Percentiles rank a stretch among this genome's conserved stretches.
phyloP scores from a whole-genome alignment of 257 asterid genomes.

The Mentha longifolia region DNA sequence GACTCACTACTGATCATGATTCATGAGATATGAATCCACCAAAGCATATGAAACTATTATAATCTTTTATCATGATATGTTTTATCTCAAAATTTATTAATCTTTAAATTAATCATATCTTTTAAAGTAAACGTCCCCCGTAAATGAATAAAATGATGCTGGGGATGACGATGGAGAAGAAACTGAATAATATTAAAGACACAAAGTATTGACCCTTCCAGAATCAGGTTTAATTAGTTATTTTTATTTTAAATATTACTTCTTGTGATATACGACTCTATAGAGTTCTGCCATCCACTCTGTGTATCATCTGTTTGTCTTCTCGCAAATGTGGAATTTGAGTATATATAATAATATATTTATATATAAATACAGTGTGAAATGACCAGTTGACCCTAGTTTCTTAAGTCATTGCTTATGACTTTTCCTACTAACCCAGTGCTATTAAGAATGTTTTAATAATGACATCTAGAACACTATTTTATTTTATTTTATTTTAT shows the following conservation, averaged over 20 bases:
- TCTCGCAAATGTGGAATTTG: constrained; percentile 36
- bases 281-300: constrained; percentile 4
- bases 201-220: constrained; percentile 23
- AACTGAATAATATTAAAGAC: background rate
- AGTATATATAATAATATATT: too few relatives aligned
- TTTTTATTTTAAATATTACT: background rate
- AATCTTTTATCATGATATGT: too few relatives aligned
- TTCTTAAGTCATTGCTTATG: constrained; percentile 40
- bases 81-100: too few relatives aligned
- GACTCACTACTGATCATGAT: too few relatives aligned
- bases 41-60: too few relatives aligned
- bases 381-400: constrained; percentile 37
- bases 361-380: background rate
- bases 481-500: background rate
- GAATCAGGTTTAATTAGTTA: constrained; percentile 1
- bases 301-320: constrained; percentile 35
- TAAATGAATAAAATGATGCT: background rate
- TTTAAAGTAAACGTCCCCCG: too few relatives aligned
- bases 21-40: too few relatives aligned
- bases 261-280: background rate
- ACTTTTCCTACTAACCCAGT: constrained; percentile 32
- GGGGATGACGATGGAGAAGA: background rate
- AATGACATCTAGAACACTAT: constrained; percentile 28
- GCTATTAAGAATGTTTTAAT: constrained; percentile 32
- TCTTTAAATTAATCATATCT: too few relatives aligned